Percentiles rank a stretch among this genome's conserved stretches.
Evolutionary conservation across 768 basidiomycete species (phyloP).

Genomic region (Boletus reticulatus): DNA sequence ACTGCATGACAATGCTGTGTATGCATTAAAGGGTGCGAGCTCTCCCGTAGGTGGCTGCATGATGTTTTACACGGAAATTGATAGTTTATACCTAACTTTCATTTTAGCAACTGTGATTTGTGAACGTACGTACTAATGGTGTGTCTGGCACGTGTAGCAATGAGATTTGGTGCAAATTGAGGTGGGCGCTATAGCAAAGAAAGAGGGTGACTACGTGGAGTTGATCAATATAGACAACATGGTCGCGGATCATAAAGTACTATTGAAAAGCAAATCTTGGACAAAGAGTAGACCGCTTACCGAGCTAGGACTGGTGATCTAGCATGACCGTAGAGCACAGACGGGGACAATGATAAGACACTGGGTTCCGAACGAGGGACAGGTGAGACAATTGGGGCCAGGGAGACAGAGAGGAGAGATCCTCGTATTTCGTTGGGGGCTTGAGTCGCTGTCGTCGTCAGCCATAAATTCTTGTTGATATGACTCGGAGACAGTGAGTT

Average conservation of each 20-base stretch:
- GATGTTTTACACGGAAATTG: too few species aligned
- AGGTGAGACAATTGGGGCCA: conserved; percentile 9
- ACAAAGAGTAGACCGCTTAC: conserved; percentile 18
- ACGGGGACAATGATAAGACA: conserved; percentile 14
- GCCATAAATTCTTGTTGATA: conserved; percentile 3
- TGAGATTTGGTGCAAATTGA: not conserved
- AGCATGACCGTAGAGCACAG: conserved; percentile 21
- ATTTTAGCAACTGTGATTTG: too few species aligned
- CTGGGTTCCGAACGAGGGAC: conserved; percentile 10
- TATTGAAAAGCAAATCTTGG: not conserved
- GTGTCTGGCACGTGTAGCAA: conserved; percentile 15
- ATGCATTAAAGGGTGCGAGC: too few species aligned
- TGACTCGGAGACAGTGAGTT: too few species aligned
- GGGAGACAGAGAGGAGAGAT: conserved; percentile 16
- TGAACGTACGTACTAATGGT: not conserved
- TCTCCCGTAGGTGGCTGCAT: too few species aligned
- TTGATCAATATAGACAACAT: not conserved
- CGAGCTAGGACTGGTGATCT: conserved; percentile 32
- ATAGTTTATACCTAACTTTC: too few species aligned
- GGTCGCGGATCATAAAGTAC: not conserved
- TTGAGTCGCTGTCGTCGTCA: conserved; percentile 22
- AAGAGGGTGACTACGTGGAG: conserved; percentile 16
- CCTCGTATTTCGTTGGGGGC: conserved; percentile 27
- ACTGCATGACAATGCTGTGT: too few species aligned
- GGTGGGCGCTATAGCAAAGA: conserved; percentile 1